Evolutionary conservation across 768 basidiomycete species (phyloP), one percentile per base, ranked within the genome.

Genomic region (Lentinula raphanica): DNA sequence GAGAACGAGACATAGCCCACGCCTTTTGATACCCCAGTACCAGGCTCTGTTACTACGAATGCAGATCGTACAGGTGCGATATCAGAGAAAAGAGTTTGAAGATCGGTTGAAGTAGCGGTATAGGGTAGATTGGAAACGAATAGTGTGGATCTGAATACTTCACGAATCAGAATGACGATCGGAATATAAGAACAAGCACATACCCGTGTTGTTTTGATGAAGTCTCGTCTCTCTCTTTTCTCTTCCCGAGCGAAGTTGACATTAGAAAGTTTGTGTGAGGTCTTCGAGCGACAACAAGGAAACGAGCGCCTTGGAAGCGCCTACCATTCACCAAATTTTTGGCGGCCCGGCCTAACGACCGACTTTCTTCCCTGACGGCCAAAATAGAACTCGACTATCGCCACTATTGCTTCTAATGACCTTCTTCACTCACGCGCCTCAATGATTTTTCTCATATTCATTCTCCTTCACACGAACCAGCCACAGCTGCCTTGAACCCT

Each of bases 1-100:
- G 94, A 85, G 71, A 96, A 98, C 0, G 92, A 88, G 61, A 98
- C 92, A 68, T 97, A 98, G 60, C 97, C 97, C 21, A 98, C 94
- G 62, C 96, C 96, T 69, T 98, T 97, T 1, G 93, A 94, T 4
- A 82, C 74, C 17, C 85, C 84, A 1, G 84, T 81, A 32, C 80
- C 87, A 7, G 81, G 85, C 56, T 94, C 88, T 12, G 86, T 83
- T 19, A 98, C 97, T 6, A 99, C 87, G 66, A 99, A 98, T 0
- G 94, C 95, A 19, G 89, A 87, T 36, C 94, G 84, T 15, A 99
- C 90, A 28, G 97, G 97, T 0, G 94, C 97, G 62, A 97, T 83
- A 70, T 95, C 93, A 6, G 95, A 98, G 76, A 98, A 97, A 21
- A 95, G 82, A 0, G 94, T 94, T 65, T 92, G 84, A 28, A 98